phyloP scores from a whole-genome alignment of 139 green algal genomes.

The Tetraselmis striata region DNA sequence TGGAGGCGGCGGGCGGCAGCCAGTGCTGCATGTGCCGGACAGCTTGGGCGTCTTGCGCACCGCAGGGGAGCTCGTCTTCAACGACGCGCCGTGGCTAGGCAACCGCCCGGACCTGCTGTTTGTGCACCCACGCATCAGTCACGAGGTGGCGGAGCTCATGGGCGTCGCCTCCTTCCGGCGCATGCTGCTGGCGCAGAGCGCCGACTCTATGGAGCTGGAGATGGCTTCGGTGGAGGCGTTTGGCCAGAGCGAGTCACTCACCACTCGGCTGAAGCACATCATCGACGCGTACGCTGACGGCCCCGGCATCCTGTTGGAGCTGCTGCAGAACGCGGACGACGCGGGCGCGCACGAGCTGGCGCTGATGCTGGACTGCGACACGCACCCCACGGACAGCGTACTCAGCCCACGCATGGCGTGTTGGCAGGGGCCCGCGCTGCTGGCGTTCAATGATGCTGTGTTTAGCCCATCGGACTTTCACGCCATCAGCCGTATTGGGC shows the following conservation, averaged over 20 bases:
- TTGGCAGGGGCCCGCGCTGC: constrained; percentile 69
- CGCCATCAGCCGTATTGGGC: constrained; percentile 48
- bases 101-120: constrained; percentile 13
- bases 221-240: constrained; percentile 60
- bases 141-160: constrained; percentile 35
- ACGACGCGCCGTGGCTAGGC: constrained; percentile 70
- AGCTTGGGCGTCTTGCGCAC: constrained; percentile 34
- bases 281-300: constrained; percentile 75
- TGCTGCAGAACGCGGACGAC: constrained; percentile 82
- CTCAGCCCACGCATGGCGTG: constrained; percentile 29
- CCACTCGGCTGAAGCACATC: constrained; percentile 70
- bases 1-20: not conserved
- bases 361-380: constrained; percentile 50
- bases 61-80: constrained; percentile 51
- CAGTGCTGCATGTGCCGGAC: constrained; percentile 48
- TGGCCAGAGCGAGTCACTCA: constrained; percentile 77
- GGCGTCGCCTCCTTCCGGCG: constrained; percentile 53
- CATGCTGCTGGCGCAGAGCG: constrained; percentile 44
- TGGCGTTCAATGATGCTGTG: constrained; percentile 58
- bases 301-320: constrained; percentile 63
- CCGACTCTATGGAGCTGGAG: constrained; percentile 43
- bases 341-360: constrained; percentile 44
- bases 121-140: constrained; percentile 47
- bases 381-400: constrained; percentile 40
- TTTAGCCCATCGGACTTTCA: constrained; percentile 62